These are phyloP conservation scores for Rubia peregrina DNA, from an alignment of 305 asterid genomes.

Conservation along the genomic window DNA sequence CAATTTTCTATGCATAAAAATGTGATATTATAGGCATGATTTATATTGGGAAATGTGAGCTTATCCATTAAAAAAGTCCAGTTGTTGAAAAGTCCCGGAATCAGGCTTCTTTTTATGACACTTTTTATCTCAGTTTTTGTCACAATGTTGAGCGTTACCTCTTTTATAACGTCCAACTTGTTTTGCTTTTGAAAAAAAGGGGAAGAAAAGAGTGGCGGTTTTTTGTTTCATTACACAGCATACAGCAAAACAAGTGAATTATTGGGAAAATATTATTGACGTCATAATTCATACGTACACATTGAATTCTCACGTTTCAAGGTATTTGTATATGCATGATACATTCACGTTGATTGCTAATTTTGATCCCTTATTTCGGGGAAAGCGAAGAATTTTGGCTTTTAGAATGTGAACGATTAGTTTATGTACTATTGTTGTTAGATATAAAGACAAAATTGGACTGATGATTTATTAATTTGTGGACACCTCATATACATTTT, in stretches of 20 bases:
- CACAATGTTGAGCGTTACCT: not conserved
- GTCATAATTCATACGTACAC: too few species aligned
- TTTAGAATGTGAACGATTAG: not conserved
- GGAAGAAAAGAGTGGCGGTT: not conserved
- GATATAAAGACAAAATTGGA: too few species aligned
- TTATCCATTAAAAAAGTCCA: conserved; percentile 19
- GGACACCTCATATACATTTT: too few species aligned
- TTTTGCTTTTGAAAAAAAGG: not conserved
- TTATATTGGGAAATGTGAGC: not conserved
- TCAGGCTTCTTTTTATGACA: not conserved
- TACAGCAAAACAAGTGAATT: not conserved
- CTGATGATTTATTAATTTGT: too few species aligned
- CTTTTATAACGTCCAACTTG: conserved; percentile 1
- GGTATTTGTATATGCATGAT: not conserved
- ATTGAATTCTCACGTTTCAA: not conserved
- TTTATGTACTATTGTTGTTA: too few species aligned
- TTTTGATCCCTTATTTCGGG: not conserved
- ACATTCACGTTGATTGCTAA: not conserved
- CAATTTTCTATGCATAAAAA: not conserved
- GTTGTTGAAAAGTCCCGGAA: not conserved
- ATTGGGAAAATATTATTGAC: not conserved
- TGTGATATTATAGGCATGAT: not conserved
- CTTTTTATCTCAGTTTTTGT: conserved; percentile 11
- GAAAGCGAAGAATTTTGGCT: not conserved
- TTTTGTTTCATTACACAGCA: not conserved